Conservation (phyloP, 352 stramenopile genomes). For the Phytophthora pinifolia region DNA sequence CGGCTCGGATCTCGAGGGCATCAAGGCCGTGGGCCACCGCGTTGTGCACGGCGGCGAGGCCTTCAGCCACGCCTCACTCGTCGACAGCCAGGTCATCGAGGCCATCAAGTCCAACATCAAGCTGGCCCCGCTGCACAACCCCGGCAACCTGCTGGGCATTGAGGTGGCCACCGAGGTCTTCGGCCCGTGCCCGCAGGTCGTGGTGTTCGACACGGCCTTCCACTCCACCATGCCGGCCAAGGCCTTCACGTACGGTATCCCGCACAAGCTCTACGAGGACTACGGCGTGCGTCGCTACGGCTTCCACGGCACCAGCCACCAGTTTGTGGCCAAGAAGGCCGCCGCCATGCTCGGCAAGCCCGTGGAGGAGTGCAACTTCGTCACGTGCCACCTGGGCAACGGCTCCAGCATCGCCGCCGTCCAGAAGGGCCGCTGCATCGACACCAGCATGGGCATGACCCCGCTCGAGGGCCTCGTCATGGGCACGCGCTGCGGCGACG, state of each 20-base stretch:
- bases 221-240: slow-evolving; percentile 84
- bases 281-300: slow-evolving; percentile 87
- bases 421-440: slow-evolving; percentile 69
- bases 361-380: slow-evolving; percentile 61
- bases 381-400: slow-evolving; percentile 90
- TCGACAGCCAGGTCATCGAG: slow-evolving; percentile 52
- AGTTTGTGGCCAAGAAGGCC: slow-evolving; percentile 82
- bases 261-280: slow-evolving; percentile 76
- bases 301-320: slow-evolving; percentile 90
- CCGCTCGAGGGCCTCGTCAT: slow-evolving; percentile 89
- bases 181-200: slow-evolving; percentile 67
- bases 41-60: slow-evolving; percentile 87
- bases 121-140: slow-evolving; percentile 88
- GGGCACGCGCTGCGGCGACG: slow-evolving; percentile 85
- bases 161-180: slow-evolving; percentile 78
- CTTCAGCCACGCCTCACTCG: slow-evolving; percentile 61
- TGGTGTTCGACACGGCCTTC: slow-evolving; percentile 92
- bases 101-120: slow-evolving; percentile 63
- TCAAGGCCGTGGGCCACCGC: slow-evolving; percentile 82
- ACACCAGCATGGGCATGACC: slow-evolving; percentile 92
- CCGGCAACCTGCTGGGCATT: slow-evolving; percentile 85
- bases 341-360: slow-evolving; percentile 57
- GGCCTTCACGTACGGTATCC: slow-evolving; percentile 82
- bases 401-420: slow-evolving; percentile 85
- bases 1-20: slow-evolving; percentile 44